phyloP scores from a whole-genome alignment of 163 green algal genomes.

The Scenedesmus sp. region DNA sequence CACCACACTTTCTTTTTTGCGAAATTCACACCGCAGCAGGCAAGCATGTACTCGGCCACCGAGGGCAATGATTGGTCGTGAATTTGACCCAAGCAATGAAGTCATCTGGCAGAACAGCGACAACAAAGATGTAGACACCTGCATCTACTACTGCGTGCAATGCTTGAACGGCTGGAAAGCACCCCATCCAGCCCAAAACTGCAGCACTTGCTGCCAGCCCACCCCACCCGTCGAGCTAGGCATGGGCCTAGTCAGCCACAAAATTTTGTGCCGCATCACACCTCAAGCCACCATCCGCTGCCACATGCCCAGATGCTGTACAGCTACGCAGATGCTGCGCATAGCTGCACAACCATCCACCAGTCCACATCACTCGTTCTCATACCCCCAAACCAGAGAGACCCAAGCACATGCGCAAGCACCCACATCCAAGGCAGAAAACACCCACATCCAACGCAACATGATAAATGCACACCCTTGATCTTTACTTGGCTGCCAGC shows the following conservation, averaged over 20 bases:
- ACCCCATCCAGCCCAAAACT: not conserved
- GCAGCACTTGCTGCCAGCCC: conserved; percentile 3
- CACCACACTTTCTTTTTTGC: not conserved
- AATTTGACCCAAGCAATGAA: not conserved
- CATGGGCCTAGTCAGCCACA: not conserved
- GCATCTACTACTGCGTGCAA: not conserved
- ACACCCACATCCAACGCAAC: too few species aligned
- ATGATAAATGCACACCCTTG: too few species aligned
- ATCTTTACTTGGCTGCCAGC: too few species aligned
- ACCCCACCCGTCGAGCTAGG: not conserved
- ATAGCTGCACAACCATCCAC: not conserved
- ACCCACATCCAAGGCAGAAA: not conserved
- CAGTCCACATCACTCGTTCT: not conserved
- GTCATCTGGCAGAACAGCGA: not conserved
- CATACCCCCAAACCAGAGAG: not conserved
- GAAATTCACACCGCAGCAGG: not conserved
- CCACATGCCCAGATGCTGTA: not conserved
- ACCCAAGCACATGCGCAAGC: not conserved
- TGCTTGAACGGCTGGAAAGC: not conserved
- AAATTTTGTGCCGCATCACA: not conserved
- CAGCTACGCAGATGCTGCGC: not conserved
- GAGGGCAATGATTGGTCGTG: not conserved
- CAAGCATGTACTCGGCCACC: not conserved
- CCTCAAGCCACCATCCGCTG: not conserved
- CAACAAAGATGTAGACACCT: not conserved